Conservation (phyloP, 148 eudicot genomes). For the Amaranthus cruentus region DNA sequence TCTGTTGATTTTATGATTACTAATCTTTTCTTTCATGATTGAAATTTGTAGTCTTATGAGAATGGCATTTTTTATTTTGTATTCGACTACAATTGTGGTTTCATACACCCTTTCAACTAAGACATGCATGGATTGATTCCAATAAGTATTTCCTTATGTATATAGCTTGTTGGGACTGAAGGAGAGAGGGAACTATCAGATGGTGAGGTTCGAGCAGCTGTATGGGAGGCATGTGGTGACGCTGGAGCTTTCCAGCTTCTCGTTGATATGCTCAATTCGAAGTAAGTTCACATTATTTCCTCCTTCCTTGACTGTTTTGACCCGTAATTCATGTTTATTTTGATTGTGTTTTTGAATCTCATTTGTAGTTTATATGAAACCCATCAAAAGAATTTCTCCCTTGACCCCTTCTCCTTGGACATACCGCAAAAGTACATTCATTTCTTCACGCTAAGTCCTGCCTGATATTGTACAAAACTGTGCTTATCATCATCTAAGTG, state of each 20-base stretch:
- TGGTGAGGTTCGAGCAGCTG: conserved; percentile 81
- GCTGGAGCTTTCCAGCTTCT: conserved; percentile 91
- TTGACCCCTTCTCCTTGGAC: background rate
- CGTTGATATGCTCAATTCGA: conserved; percentile 75
- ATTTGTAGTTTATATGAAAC: background rate
- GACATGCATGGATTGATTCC: background rate
- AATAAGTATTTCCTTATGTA: background rate
- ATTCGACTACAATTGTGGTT: background rate
- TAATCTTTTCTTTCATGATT: conserved; percentile 2
- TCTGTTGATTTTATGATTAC: background rate
- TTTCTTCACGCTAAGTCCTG: background rate
- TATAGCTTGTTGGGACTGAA: conserved; percentile 71
- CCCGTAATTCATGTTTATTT: background rate
- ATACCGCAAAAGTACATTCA: background rate
- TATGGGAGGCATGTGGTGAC: conserved; percentile 98
- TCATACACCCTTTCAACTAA: background rate
- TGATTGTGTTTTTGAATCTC: background rate
- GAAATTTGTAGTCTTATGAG: background rate
- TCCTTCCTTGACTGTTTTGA: background rate
- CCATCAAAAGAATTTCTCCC: background rate
- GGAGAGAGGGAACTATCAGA: conserved; percentile 78
- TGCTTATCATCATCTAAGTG: background rate
- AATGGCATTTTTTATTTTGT: background rate
- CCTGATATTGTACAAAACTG: background rate
- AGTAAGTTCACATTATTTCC: conserved; percentile 37